These are phyloP conservation scores for Saturnispora bothae DNA, from an alignment of 805 yeast species.

Conservation along the genomic window DNA sequence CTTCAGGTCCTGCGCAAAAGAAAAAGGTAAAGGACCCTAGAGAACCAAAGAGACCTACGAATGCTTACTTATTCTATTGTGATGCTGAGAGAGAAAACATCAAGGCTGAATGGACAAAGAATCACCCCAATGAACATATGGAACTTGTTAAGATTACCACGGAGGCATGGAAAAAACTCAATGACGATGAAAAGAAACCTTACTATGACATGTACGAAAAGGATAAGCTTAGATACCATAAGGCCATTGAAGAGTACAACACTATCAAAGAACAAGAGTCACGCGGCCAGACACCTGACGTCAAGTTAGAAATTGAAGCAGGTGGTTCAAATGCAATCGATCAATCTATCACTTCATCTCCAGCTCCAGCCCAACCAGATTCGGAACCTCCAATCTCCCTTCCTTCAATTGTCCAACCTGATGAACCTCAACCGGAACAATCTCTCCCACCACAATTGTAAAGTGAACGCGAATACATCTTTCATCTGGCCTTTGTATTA, in stretches of 20 bases:
- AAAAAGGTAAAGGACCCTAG: constrained; percentile 59
- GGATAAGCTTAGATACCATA: constrained; percentile 64
- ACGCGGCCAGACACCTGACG: neutral
- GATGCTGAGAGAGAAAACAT: constrained; percentile 74
- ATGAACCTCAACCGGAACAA: neutral
- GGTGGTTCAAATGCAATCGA: neutral
- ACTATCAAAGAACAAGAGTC: constrained; percentile 18
- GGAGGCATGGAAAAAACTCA: constrained; percentile 75
- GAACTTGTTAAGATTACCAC: constrained; percentile 74
- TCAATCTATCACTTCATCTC: constrained; percentile 1
- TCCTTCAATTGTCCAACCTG: neutral
- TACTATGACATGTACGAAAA: constrained; percentile 68
- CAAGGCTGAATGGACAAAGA: constrained; percentile 44
- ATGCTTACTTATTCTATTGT: constrained; percentile 81
- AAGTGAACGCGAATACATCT: too few species aligned
- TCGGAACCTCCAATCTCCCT: neutral
- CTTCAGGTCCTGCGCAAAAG: constrained; percentile 18
- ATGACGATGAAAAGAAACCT: constrained; percentile 59
- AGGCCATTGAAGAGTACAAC: constrained; percentile 48
- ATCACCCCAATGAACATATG: constrained; percentile 37
- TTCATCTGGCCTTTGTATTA: too few species aligned
- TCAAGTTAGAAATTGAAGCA: constrained; percentile 4
- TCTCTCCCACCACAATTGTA: constrained; percentile 1
- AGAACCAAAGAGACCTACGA: constrained; percentile 81
- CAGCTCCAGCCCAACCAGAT: neutral